Percentiles rank a stretch among this genome's conserved stretches.
These are phyloP conservation scores for Abrus pulchellus DNA, from an alignment of 306 rosid species.

Conservation along the genomic window DNA sequence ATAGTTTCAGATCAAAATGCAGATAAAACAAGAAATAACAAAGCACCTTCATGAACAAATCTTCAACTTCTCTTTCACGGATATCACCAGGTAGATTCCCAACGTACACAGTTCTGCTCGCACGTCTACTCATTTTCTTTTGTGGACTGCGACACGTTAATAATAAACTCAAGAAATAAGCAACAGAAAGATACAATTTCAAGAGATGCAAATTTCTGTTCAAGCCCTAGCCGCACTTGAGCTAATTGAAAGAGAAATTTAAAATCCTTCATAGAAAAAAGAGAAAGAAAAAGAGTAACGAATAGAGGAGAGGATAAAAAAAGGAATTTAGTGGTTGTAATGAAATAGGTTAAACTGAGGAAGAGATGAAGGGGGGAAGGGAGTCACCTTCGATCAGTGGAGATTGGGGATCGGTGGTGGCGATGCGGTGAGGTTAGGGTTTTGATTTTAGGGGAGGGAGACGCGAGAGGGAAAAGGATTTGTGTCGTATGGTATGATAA, in stretches of 20 bases:
- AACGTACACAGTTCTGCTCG: constrained; percentile 92
- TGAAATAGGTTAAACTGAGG: neutral
- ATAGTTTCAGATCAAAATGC: neutral
- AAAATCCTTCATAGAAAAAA: neutral
- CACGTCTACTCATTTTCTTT: constrained; percentile 84
- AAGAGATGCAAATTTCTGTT: neutral
- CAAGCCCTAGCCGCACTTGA: neutral
- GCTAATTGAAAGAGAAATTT: constrained; percentile 9
- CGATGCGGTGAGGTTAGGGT: constrained; percentile 49
- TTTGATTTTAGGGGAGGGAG: constrained; percentile 25
- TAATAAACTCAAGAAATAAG: constrained; percentile 1
- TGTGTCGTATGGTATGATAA: too few relatives aligned
- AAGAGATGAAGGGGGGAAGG: neutral
- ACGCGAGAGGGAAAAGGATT: neutral
- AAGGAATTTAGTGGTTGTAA: neutral
- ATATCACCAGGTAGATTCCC: constrained; percentile 99
- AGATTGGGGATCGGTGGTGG: constrained; percentile 44
- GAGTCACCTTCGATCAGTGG: constrained; percentile 52
- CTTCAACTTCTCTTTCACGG: constrained; percentile 99
- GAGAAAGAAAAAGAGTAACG: too few relatives aligned
- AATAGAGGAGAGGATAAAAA: neutral
- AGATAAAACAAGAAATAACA: neutral
- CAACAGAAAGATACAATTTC: neutral
- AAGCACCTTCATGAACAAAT: constrained; percentile 86
- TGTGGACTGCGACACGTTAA: constrained; percentile 37